These are phyloP conservation scores for Malus hybrid DNA, from an alignment of 331 rosid genomes.

Conservation along the genomic window DNA sequence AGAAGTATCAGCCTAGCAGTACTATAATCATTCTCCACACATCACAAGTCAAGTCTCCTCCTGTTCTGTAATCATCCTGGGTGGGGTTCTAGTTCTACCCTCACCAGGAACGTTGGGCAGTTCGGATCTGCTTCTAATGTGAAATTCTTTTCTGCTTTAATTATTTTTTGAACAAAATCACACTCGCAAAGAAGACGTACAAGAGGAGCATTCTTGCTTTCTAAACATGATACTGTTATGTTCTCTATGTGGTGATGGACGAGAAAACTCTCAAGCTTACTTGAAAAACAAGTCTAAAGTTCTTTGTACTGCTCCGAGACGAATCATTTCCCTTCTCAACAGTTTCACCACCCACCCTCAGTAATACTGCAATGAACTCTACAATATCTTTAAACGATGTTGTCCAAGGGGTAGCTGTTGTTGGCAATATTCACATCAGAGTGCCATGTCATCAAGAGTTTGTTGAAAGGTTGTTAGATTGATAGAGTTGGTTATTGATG, in stretches of 20 bases:
- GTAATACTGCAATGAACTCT: conserved; percentile 80
- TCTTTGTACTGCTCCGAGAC: conserved; percentile 74
- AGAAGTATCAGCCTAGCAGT: no score
- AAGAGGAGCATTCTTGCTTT: conserved; percentile 75
- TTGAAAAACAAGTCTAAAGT: conserved; percentile 77
- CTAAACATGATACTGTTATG: conserved; percentile 70
- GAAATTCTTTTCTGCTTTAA: conserved; percentile 63
- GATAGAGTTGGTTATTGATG: no score
- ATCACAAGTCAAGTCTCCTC: no score
- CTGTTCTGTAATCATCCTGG: conserved; percentile 23
- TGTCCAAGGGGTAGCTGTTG: conserved; percentile 89
- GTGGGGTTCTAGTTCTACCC: conserved; percentile 41
- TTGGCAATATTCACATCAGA: no score
- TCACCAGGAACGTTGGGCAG: conserved; percentile 34
- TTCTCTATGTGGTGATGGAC: conserved; percentile 81
- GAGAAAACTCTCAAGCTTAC: conserved; percentile 44
- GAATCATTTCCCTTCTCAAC: conserved; percentile 76
- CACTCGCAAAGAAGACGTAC: conserved; percentile 65
- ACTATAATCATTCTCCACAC: no score
- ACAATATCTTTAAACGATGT: conserved; percentile 96
- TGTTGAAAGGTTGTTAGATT: no score
- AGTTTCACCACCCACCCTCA: conserved; percentile 76
- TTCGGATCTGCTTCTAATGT: conserved; percentile 46
- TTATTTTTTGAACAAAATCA: conserved; percentile 65
- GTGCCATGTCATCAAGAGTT: no score